A percentile compares a stretch with the other conserved stretches of the same genome.
These are phyloP conservation scores for Apiospora arundinis DNA, from an alignment of 2,329 filamentous ascomycete species.

Conservation along the genomic window DNA sequence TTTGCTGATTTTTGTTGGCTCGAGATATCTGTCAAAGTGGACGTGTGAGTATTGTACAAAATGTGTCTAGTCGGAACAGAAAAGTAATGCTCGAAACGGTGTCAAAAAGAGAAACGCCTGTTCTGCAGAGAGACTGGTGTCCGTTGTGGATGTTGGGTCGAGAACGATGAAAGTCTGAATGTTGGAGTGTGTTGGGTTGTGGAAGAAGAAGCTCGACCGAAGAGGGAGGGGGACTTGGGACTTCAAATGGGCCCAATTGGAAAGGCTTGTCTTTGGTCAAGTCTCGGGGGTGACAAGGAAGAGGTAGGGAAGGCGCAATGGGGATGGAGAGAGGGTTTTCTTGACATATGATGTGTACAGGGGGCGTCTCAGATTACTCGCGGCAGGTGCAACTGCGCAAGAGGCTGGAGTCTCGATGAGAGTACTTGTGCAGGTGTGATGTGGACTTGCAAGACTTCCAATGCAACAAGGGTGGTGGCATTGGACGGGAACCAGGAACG, in stretches of 20 bases:
- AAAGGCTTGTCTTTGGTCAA: not conserved
- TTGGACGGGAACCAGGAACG: not conserved
- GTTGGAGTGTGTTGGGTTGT: constrained; percentile 1
- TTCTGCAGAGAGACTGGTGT: constrained; percentile 3
- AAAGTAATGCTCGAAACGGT: constrained; percentile 13
- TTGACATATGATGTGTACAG: constrained; percentile 2
- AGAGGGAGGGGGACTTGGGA: not conserved
- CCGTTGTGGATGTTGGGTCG: not conserved
- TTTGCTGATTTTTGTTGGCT: constrained; percentile 9
- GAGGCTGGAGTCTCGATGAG: not conserved
- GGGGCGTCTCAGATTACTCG: not conserved
- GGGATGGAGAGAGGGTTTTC: not conserved
- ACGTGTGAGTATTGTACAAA: constrained; percentile 15
- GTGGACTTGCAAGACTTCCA: not conserved
- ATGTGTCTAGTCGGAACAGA: constrained; percentile 18
- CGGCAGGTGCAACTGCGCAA: constrained; percentile 14
- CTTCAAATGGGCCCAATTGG: not conserved
- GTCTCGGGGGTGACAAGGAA: not conserved
- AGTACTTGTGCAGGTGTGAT: not conserved
- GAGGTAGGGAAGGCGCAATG: constrained; percentile 3
- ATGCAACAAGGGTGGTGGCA: not conserved
- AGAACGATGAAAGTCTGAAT: not conserved
- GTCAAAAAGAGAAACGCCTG: constrained; percentile 1
- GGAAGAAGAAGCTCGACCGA: not conserved
- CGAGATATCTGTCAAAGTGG: constrained; percentile 9